These are phyloP conservation scores for Aspergillus flavus DNA, from an alignment of 2,329 filamentous ascomycete species.

Conservation along the genomic window DNA sequence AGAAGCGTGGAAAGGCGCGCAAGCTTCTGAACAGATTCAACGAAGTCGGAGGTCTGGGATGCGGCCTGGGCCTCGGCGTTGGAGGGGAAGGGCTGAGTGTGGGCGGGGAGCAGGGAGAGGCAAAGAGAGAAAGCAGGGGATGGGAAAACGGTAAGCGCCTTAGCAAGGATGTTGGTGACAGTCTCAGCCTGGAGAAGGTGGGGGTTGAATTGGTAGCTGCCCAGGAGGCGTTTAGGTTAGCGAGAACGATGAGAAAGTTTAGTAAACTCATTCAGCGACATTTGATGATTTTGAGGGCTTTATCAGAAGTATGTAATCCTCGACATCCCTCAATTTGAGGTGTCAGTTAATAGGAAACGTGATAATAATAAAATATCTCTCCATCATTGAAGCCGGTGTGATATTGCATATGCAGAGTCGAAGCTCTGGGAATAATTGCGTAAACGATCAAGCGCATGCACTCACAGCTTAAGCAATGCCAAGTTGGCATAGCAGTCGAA, in stretches of 20 bases:
- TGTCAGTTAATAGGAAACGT: constrained; percentile 99
- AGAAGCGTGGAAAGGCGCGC: constrained; percentile 82
- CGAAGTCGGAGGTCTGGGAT: constrained; percentile 56
- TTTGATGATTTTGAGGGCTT: constrained; percentile 7
- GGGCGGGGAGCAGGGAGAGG: constrained; percentile 88
- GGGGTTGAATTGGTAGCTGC: constrained; percentile 98
- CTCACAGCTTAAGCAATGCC: constrained; percentile 92
- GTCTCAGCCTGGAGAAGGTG: constrained; percentile 96
- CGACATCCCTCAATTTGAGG: constrained; percentile 61
- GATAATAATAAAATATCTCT: constrained; percentile 57
- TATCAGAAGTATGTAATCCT: constrained; percentile 72
- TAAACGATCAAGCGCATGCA: constrained; percentile 20
- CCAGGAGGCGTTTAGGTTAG: background rate
- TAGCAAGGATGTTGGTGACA: constrained; percentile 98
- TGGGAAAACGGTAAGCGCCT: constrained; percentile 95
- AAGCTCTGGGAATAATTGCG: constrained; percentile 3
- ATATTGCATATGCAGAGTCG: background rate
- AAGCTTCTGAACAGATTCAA: constrained; percentile 89
- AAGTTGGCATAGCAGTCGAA: constrained; percentile 97
- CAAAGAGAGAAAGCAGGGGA: constrained; percentile 92
- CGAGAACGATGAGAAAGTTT: background rate
- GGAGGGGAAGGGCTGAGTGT: constrained; percentile 67
- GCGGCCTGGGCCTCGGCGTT: constrained; percentile 44
- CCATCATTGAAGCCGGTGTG: constrained; percentile 64
- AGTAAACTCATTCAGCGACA: background rate